These are phyloP conservation scores for Boletus barrowsii DNA, from an alignment of 768 basidiomycete species.

Conservation along the genomic window DNA sequence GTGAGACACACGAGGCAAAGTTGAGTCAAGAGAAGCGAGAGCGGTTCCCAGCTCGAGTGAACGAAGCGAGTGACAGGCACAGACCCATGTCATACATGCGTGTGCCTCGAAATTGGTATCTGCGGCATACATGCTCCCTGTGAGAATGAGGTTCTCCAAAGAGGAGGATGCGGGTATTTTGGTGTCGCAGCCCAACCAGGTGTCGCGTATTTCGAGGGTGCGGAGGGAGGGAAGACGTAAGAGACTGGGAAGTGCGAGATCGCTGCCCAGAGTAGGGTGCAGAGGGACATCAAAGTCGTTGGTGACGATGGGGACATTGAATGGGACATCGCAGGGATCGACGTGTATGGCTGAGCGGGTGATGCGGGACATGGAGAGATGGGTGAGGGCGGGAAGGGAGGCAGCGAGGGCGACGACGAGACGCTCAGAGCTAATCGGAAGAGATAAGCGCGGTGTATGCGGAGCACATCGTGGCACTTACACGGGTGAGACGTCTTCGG, in stretches of 20 bases:
- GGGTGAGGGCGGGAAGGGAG: slow-evolving; percentile 50
- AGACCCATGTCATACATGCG: slow-evolving; percentile 27
- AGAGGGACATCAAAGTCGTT: slow-evolving; percentile 61
- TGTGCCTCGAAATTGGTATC: slow-evolving; percentile 15
- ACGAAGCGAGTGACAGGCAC: slow-evolving; percentile 20
- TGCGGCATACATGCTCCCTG: slow-evolving; percentile 30
- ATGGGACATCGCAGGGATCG: slow-evolving; percentile 39
- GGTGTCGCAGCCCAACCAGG: slow-evolving; percentile 54
- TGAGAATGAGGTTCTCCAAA: slow-evolving; percentile 24
- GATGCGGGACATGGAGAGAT: slow-evolving; percentile 60
- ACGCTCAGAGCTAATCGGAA: slow-evolving; percentile 43
- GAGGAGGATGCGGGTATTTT: slow-evolving; percentile 7
- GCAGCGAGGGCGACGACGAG: slow-evolving; percentile 68
- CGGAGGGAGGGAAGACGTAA: slow-evolving; percentile 60
- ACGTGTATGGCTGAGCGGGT: slow-evolving; percentile 67
- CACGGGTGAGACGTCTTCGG: slow-evolving; percentile 36
- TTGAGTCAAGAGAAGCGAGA: slow-evolving; percentile 14
- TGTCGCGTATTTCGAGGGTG: slow-evolving; percentile 63
- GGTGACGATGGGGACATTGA: slow-evolving; percentile 54
- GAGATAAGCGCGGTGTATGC: slow-evolving; percentile 1
- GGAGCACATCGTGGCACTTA: slow-evolving; percentile 19
- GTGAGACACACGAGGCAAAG: slow-evolving; percentile 14
- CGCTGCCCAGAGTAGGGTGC: slow-evolving; percentile 50
- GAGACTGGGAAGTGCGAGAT: slow-evolving; percentile 63
- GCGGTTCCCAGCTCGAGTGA: slow-evolving; percentile 22